Conservation (phyloP, 2,329 filamentous ascomycete species). For the Xylaria sp. region DNA sequence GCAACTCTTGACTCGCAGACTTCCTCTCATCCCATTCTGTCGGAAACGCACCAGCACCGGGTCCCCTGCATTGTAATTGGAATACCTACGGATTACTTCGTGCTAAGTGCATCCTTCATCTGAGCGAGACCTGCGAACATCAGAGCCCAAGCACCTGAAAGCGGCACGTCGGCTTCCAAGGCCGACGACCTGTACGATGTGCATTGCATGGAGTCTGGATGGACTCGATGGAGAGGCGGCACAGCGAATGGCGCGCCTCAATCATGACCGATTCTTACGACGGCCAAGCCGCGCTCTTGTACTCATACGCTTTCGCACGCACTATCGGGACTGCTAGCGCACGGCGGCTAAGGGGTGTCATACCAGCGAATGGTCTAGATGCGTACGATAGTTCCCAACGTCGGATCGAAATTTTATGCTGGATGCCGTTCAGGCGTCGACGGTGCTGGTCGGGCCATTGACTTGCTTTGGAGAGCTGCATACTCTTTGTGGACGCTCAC, state of each 20-base stretch:
- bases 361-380: not conserved
- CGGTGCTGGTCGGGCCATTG: not conserved
- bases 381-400: not conserved
- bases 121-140: not conserved
- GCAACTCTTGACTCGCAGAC: not conserved
- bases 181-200: not conserved
- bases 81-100: not conserved
- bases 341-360: not conserved
- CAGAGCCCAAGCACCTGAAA: not conserved
- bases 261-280: not conserved
- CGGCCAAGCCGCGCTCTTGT: not conserved
- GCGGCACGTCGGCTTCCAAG: not conserved
- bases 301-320: not conserved
- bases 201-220: not conserved
- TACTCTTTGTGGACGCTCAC: not conserved
- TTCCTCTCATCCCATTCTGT: not conserved
- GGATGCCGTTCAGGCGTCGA: not conserved
- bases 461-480: not conserved
- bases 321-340: not conserved
- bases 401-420: not conserved
- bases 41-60: not conserved
- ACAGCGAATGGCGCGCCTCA: not conserved
- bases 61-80: not conserved
- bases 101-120: not conserved
- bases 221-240: not conserved